A percentile compares a stretch with the other conserved stretches of the same genome.
These are phyloP conservation scores for Pythium monospermum DNA, from an alignment of 352 stramenopile species.

Conservation along the genomic window DNA sequence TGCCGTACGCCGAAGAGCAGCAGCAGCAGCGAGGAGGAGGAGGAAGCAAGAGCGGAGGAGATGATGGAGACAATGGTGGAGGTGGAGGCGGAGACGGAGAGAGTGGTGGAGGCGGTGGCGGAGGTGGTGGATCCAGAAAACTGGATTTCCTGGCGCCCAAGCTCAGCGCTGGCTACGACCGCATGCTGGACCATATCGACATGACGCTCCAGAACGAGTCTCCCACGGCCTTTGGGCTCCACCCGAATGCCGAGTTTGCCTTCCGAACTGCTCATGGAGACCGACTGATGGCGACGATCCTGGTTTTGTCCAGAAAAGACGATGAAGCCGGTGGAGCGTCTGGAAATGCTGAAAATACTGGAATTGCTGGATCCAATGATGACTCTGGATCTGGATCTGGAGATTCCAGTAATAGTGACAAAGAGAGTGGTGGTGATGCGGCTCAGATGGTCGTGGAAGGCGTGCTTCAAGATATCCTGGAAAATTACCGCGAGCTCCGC, in stretches of 20 bases:
- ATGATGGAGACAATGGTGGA: constrained; percentile 10
- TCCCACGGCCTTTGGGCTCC: constrained; percentile 85
- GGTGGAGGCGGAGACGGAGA: constrained; percentile 19
- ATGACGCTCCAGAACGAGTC: constrained; percentile 72
- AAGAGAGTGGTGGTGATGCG: too few species aligned
- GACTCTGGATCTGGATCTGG: background rate
- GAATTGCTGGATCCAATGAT: too few species aligned
- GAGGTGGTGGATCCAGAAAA: constrained; percentile 23
- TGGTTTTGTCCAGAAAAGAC: constrained; percentile 63
- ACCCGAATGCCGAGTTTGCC: constrained; percentile 92
- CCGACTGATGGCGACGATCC: constrained; percentile 65
- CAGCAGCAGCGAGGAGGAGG: too few species aligned
- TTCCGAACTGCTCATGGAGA: constrained; percentile 87
- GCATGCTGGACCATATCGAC: constrained; percentile 89
- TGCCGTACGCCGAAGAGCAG: constrained; percentile 74
- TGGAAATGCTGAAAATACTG: constrained; percentile 27
- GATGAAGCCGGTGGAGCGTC: constrained; percentile 33
- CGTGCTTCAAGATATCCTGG: constrained; percentile 87
- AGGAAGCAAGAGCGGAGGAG: constrained; percentile 18
- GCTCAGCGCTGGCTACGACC: constrained; percentile 61
- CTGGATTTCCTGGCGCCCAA: constrained; percentile 73
- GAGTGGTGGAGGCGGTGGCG: constrained; percentile 4
- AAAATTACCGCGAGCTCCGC: constrained; percentile 83
- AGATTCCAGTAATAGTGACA: constrained; percentile 31
- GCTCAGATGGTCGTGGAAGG: constrained; percentile 80